phyloP scores from a whole-genome alignment of 768 basidiomycete genomes.

The Podaxis sp. region DNA sequence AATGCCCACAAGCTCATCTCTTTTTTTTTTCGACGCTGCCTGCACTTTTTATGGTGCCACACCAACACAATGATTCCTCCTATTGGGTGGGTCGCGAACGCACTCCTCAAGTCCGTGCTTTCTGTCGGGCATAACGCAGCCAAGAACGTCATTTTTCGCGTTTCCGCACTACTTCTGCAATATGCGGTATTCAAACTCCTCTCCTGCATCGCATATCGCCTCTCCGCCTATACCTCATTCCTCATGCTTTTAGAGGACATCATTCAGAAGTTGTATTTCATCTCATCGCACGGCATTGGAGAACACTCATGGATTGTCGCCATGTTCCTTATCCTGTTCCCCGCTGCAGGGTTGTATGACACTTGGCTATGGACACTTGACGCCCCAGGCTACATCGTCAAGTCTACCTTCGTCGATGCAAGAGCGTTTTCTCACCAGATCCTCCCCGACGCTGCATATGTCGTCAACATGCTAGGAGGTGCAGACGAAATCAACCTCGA shows the following conservation, averaged over 20 bases:
- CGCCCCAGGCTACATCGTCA: slow-evolving; percentile 12
- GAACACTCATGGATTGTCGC: slow-evolving; percentile 8
- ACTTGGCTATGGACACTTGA: slow-evolving; percentile 13
- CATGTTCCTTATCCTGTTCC: slow-evolving; percentile 11
- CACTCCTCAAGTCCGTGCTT: slow-evolving; percentile 5
- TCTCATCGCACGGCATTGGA: slow-evolving; percentile 2
- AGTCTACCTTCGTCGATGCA: background rate
- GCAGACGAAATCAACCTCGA: slow-evolving; percentile 3
- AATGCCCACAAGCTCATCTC: background rate
- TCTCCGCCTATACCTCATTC: slow-evolving; percentile 13
- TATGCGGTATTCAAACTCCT: slow-evolving; percentile 7
- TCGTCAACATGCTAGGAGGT: background rate
- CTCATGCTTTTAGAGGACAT: slow-evolving; percentile 12
- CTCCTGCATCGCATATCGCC: slow-evolving; percentile 10
- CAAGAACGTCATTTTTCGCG: slow-evolving; percentile 13
- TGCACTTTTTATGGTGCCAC: background rate
- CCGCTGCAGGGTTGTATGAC: slow-evolving; percentile 14
- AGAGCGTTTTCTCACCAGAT: slow-evolving; percentile 4
- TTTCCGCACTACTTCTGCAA: slow-evolving; percentile 10
- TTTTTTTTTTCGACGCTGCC: background rate
- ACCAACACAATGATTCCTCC: background rate
- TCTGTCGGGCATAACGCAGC: slow-evolving; percentile 12
- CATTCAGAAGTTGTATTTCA: slow-evolving; percentile 10
- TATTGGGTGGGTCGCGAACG: slow-evolving; percentile 1
- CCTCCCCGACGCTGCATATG: slow-evolving; percentile 5